Conservation (phyloP, 352 stramenopile species). For the Globisporangium takayamanum region DNA sequence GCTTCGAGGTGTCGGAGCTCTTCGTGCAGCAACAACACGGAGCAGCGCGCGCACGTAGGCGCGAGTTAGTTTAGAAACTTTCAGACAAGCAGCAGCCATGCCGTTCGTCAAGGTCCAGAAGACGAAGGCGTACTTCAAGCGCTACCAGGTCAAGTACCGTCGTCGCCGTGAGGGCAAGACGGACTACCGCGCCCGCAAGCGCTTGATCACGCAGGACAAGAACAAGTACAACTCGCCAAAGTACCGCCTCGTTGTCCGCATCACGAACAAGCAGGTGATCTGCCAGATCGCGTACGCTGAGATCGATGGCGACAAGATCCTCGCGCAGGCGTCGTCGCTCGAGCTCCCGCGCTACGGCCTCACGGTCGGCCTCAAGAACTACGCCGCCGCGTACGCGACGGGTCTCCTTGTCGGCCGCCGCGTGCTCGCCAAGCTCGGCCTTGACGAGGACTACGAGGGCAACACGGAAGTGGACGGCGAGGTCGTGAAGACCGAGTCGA, state of each 20-base stretch:
- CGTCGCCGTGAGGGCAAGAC: constrained; percentile 98
- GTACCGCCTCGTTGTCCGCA: constrained; percentile 94
- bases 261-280: constrained; percentile 96
- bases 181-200: constrained; percentile 99
- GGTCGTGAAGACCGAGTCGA: constrained; percentile 92
- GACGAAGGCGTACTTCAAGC: constrained; percentile 99
- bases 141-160: constrained; percentile 99
- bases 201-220: constrained; percentile 98
- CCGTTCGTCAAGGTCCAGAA: constrained; percentile 98
- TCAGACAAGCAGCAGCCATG: constrained; percentile 51
- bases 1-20: neutral
- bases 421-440: constrained; percentile 96
- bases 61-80: constrained; percentile 58
- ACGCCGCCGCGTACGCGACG: constrained; percentile 97
- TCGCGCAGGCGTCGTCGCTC: constrained; percentile 91
- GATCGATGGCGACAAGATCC: constrained; percentile 97
- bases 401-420: constrained; percentile 92
- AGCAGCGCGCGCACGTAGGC: too few species aligned
- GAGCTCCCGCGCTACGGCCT: constrained; percentile 97
- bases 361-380: constrained; percentile 98
- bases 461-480: constrained; percentile 96
- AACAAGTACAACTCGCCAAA: constrained; percentile 99
- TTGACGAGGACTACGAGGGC: constrained; percentile 97
- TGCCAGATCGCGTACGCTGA: constrained; percentile 98
- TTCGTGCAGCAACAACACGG: too few species aligned